Conservation (phyloP, 352 stramenopile species). For the Phytophthora hibernalis region DNA sequence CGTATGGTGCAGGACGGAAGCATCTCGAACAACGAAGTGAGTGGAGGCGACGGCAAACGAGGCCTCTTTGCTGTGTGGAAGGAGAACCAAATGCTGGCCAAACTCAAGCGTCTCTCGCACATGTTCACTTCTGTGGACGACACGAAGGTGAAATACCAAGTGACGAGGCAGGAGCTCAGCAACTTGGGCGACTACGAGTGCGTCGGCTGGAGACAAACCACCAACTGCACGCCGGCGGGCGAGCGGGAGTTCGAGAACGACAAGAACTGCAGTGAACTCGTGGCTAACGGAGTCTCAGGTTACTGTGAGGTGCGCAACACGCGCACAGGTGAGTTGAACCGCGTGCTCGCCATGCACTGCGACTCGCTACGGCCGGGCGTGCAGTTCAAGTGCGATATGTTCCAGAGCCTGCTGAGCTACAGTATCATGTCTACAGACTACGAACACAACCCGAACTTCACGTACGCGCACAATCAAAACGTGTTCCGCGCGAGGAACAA, state of each 20-base stretch:
- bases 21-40: slow-evolving; percentile 55
- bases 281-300: slow-evolving; percentile 51
- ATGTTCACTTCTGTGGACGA: slow-evolving; percentile 47
- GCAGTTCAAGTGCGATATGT: slow-evolving; percentile 63
- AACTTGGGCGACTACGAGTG: slow-evolving; percentile 67
- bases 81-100: slow-evolving; percentile 48
- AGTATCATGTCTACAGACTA: slow-evolving; percentile 60
- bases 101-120: slow-evolving; percentile 48
- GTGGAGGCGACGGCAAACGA: slow-evolving; percentile 30
- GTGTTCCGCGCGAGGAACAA: slow-evolving; percentile 37
- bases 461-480: slow-evolving; percentile 36
- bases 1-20: slow-evolving; percentile 54
- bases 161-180: slow-evolving; percentile 27
- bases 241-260: slow-evolving; percentile 46
- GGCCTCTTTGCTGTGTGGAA: slow-evolving; percentile 50
- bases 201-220: slow-evolving; percentile 61
- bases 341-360: slow-evolving; percentile 72
- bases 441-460: slow-evolving; percentile 54
- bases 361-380: slow-evolving; percentile 56
- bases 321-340: slow-evolving; percentile 41
- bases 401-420: slow-evolving; percentile 65
- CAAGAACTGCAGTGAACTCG: slow-evolving; percentile 46
- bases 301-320: slow-evolving; percentile 68
- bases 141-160: slow-evolving; percentile 26
- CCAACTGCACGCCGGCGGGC: slow-evolving; percentile 54